Conservation (phyloP, 2,329 filamentous ascomycete species). For the Plectosphaerella plurivora region DNA sequence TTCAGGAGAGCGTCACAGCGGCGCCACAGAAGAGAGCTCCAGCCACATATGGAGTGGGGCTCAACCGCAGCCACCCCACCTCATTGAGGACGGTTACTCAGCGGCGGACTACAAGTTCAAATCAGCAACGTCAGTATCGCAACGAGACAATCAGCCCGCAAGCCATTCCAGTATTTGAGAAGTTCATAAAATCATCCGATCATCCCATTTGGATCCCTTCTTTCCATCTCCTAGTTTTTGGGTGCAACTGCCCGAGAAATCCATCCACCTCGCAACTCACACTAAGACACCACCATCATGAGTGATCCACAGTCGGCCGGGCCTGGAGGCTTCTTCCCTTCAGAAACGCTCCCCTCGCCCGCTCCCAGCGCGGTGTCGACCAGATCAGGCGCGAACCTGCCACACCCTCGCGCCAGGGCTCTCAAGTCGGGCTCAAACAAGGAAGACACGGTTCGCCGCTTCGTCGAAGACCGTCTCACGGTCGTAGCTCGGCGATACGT, state of each 20-base stretch:
- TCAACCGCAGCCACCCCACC: not conserved
- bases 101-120: too few species aligned
- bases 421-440: conserved; percentile 54
- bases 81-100: too few species aligned
- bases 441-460: conserved; percentile 56
- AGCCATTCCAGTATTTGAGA: too few species aligned
- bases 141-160: too few species aligned
- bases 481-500: conserved; percentile 54
- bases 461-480: conserved; percentile 48
- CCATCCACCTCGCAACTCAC: not conserved
- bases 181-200: too few species aligned
- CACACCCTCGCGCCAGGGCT: conserved; percentile 49
- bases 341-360: conserved; percentile 45
- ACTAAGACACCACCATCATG: conserved; percentile 14
- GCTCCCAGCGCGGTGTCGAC: conserved; percentile 45
- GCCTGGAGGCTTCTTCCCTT: conserved; percentile 49
- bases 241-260: not conserved
- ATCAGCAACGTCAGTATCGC: too few species aligned
- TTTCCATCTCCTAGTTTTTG: too few species aligned
- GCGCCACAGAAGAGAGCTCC: not conserved
- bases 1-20: not conserved
- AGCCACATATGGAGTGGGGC: not conserved
- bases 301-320: conserved; percentile 15
- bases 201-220: too few species aligned
- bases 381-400: conserved; percentile 34